phyloP scores from a whole-genome alignment of 352 stramenopile genomes.

The Pythium folliculosum region DNA sequence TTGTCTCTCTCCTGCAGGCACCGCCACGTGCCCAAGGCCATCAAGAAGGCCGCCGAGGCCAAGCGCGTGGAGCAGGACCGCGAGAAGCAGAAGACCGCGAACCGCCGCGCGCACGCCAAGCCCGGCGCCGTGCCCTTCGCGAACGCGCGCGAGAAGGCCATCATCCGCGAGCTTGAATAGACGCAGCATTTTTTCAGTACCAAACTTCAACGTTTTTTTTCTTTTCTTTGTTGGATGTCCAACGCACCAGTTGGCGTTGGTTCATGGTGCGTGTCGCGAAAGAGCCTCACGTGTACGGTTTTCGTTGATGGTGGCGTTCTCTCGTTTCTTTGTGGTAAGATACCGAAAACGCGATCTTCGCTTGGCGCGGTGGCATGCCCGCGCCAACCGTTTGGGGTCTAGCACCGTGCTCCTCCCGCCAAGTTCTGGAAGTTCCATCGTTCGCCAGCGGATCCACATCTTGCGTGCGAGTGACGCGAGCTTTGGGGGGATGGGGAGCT shows the following conservation, averaged over 20 bases:
- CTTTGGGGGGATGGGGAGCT: slow-evolving; percentile 6
- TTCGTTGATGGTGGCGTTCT: not conserved
- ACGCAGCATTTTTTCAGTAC: slow-evolving; percentile 7
- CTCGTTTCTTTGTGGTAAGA: not conserved
- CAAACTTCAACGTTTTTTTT: slow-evolving; percentile 2
- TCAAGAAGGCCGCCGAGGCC: slow-evolving; percentile 95
- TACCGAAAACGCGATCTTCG: not conserved
- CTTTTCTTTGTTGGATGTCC: not conserved
- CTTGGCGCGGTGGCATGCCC: not conserved
- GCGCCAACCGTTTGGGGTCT: not conserved
- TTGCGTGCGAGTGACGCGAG: slow-evolving; percentile 23
- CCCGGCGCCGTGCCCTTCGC: slow-evolving; percentile 67
- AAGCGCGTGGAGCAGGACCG: slow-evolving; percentile 82
- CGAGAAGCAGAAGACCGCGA: slow-evolving; percentile 86
- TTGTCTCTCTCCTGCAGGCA: slow-evolving; percentile 57
- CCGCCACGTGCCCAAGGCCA: slow-evolving; percentile 96
- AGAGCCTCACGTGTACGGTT: not conserved
- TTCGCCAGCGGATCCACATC: slow-evolving; percentile 19
- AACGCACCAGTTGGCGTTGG: not conserved
- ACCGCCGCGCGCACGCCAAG: slow-evolving; percentile 80
- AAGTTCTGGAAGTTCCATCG: not conserved
- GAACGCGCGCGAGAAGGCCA: slow-evolving; percentile 76
- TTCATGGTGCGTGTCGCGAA: not conserved
- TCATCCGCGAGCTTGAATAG: slow-evolving; percentile 84
- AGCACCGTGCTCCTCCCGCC: not conserved